These are phyloP conservation scores for Solanum commersonii DNA, from an alignment of 257 asterid species.

Conservation along the genomic window DNA sequence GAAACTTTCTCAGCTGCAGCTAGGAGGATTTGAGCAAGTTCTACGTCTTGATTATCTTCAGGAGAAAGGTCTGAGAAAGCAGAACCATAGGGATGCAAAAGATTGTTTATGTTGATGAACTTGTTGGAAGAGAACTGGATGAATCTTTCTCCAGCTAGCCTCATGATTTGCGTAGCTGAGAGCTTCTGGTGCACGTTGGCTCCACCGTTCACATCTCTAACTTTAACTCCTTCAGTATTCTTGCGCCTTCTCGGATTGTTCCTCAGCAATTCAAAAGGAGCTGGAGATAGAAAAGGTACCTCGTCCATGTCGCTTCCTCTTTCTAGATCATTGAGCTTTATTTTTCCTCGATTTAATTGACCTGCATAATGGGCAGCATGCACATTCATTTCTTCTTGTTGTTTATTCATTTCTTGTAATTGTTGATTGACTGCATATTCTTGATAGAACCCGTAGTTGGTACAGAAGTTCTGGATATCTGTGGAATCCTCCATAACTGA, in stretches of 20 bases:
- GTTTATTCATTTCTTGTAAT: background rate
- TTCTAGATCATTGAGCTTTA: background rate
- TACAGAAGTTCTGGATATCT: background rate
- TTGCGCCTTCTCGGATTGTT: background rate
- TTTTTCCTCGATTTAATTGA: background rate
- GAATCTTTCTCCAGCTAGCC: conserved; percentile 17
- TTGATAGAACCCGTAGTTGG: conserved; percentile 1
- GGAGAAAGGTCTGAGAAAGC: conserved; percentile 1
- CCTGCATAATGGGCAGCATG: background rate
- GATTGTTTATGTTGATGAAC: background rate
- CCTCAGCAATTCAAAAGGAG: background rate
- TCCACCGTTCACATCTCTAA: background rate
- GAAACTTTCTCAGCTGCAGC: conserved; percentile 12
- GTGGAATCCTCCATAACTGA: background rate
- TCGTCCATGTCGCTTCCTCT: background rate
- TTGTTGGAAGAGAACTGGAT: conserved; percentile 2
- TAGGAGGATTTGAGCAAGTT: conserved; percentile 14
- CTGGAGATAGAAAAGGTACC: background rate
- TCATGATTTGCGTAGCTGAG: conserved; percentile 3
- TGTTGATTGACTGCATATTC: background rate
- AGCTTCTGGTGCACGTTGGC: background rate
- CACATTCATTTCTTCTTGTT: background rate
- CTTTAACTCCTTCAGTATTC: background rate
- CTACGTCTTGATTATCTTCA: conserved; percentile 8
- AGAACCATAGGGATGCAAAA: conserved; percentile 5